Percentiles rank a stretch among this genome's conserved stretches.
Evolutionary conservation across 1,284 basidiomycete species (phyloP).

Genomic region (Rhodotorula sp.): DNA sequence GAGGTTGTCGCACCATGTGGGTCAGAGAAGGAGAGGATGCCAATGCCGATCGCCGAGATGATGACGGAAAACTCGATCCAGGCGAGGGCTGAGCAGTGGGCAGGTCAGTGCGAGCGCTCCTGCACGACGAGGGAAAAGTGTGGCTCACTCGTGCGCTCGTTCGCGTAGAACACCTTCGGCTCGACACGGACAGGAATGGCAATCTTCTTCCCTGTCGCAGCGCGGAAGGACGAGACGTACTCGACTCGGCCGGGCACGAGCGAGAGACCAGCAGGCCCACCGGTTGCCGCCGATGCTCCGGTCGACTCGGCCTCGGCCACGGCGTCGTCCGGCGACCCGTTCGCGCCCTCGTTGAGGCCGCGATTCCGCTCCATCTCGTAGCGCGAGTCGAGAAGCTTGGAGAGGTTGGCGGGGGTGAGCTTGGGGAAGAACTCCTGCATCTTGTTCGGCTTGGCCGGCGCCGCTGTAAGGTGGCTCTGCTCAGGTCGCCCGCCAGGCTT

Average conservation of each 20-base stretch:
- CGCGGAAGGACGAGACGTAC: conserved; percentile 72
- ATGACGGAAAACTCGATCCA: conserved; percentile 93
- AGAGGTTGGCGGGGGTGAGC: conserved; percentile 61
- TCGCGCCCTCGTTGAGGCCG: conserved; percentile 19
- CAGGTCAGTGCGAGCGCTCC: background rate
- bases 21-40: conserved; percentile 56
- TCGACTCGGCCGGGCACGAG: conserved; percentile 45
- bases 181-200: conserved; percentile 91
- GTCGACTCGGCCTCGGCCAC: conserved; percentile 18
- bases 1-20: conserved; percentile 44
- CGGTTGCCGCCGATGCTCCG: conserved; percentile 24
- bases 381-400: conserved; percentile 45
- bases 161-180: conserved; percentile 97
- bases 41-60: conserved; percentile 83
- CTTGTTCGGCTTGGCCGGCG: conserved; percentile 49
- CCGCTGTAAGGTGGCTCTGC: conserved; percentile 37
- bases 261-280: conserved; percentile 33
- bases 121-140: conserved; percentile 17
- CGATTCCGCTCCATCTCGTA: conserved; percentile 38
- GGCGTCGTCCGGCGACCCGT: background rate
- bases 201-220: conserved; percentile 84
- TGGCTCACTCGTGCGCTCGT: conserved; percentile 67
- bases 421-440: conserved; percentile 73
- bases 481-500: conserved; percentile 2
- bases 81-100: conserved; percentile 39